Conservation (phyloP, 306 rosid species). For the Dryas octopetala region DNA sequence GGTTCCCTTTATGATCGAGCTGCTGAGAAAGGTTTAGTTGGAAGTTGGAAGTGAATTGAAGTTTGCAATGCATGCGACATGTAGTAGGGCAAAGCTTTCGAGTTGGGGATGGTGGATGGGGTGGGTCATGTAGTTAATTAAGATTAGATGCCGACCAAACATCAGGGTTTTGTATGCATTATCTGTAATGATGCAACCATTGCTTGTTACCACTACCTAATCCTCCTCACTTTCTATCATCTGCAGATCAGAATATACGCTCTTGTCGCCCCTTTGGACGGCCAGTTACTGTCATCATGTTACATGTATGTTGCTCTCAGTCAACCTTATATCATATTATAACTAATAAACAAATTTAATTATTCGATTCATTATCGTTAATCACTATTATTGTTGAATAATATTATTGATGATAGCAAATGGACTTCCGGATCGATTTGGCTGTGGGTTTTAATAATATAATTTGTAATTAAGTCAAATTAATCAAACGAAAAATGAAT, state of each 20-base stretch:
- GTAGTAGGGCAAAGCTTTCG: too few relatives aligned
- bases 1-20: too few relatives aligned
- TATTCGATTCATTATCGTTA: neutral
- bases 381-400: neutral
- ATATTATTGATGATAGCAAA: neutral
- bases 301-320: conserved; percentile 22
- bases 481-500: neutral
- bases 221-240: conserved; percentile 22
- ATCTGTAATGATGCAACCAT: conserved; percentile 32
- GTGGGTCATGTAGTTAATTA: neutral
- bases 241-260: conserved; percentile 16
- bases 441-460: too few relatives aligned
- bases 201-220: conserved; percentile 40
- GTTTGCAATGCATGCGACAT: too few relatives aligned
- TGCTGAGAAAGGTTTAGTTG: too few relatives aligned
- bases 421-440: neutral
- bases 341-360: neutral
- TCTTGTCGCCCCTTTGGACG: conserved; percentile 44
- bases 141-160: conserved; percentile 57
- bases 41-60: too few relatives aligned
- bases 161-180: conserved; percentile 39
- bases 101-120: too few relatives aligned
- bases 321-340: conserved; percentile 26
- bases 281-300: conserved; percentile 37
- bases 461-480: neutral